Evolutionary conservation across 202 grass and related monocot genomes (phyloP).

Genomic region (Digitaria exilis): DNA sequence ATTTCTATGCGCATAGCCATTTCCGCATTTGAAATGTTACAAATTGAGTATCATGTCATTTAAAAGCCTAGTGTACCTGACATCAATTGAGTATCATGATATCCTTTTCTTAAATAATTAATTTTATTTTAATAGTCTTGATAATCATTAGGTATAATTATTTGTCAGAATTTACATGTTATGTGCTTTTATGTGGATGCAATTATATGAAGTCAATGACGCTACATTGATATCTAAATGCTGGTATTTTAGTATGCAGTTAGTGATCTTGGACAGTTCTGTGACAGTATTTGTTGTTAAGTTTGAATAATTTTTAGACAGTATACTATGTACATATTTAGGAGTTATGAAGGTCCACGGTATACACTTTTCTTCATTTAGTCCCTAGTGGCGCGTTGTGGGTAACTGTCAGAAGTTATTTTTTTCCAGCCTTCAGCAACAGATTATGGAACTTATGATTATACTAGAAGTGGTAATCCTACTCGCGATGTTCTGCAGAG

Average conservation of each 20-base stretch:
- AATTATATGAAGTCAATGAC: not conserved
- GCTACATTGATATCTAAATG: not conserved
- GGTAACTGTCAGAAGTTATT: slow-evolving; percentile 21
- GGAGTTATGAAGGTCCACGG: slow-evolving; percentile 7
- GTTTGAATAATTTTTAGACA: not conserved
- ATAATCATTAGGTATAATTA: not conserved
- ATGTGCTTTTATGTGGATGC: not conserved
- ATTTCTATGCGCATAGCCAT: not conserved
- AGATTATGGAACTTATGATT: slow-evolving; percentile 86
- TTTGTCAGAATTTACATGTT: not conserved
- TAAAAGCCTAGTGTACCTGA: not conserved
- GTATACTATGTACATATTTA: not conserved
- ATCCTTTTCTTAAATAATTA: not conserved
- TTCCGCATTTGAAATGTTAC: not conserved
- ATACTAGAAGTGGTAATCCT: slow-evolving; percentile 96
- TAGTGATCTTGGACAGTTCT: not conserved
- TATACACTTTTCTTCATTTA: not conserved
- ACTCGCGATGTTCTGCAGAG: slow-evolving; percentile 97
- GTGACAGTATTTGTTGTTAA: slow-evolving; percentile 6
- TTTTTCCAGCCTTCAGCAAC: slow-evolving; percentile 92
- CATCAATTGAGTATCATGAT: not conserved
- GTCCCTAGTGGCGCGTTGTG: not conserved
- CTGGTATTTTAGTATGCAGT: not conserved
- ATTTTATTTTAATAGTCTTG: not conserved
- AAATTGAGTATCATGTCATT: not conserved